Conservation (phyloP, 768 basidiomycete species). For the Pleurotus ostreatus region DNA sequence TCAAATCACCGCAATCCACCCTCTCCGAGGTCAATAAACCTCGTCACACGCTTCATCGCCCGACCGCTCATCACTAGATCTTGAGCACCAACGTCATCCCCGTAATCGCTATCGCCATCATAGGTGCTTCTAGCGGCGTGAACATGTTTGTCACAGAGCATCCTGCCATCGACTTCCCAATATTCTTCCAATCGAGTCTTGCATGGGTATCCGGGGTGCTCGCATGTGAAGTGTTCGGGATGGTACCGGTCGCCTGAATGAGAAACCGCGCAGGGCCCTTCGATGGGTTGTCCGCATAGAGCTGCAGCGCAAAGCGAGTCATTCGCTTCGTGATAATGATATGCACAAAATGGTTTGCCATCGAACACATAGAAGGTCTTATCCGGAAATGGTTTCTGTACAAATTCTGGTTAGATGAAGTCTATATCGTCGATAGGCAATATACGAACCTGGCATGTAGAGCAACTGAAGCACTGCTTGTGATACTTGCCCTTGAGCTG, state of each 20-base stretch:
- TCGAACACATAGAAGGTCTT: constrained; percentile 89
- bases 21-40: constrained; percentile 70
- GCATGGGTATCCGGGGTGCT: constrained; percentile 53
- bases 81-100: constrained; percentile 24
- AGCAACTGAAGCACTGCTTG: constrained; percentile 86
- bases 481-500: constrained; percentile 97
- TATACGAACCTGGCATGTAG: constrained; percentile 65
- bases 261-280: constrained; percentile 89
- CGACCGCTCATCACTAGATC: constrained; percentile 37
- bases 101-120: constrained; percentile 18
- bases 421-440: constrained; percentile 1
- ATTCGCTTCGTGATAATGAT: constrained; percentile 92
- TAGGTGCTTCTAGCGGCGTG: constrained; percentile 17
- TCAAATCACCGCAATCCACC: constrained; percentile 20
- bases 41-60: constrained; percentile 75
- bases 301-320: constrained; percentile 80
- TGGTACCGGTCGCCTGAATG: constrained; percentile 81
- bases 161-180: constrained; percentile 83
- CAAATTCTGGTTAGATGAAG: constrained; percentile 6
- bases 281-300: constrained; percentile 83
- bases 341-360: constrained; percentile 86
- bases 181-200: constrained; percentile 70
- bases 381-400: constrained; percentile 84
- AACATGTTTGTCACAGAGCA: constrained; percentile 86
- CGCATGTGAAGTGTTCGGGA: constrained; percentile 85